These are phyloP conservation scores for Epichloe gansuensis DNA, from an alignment of 2,329 filamentous ascomycete genomes.

Conservation along the genomic window DNA sequence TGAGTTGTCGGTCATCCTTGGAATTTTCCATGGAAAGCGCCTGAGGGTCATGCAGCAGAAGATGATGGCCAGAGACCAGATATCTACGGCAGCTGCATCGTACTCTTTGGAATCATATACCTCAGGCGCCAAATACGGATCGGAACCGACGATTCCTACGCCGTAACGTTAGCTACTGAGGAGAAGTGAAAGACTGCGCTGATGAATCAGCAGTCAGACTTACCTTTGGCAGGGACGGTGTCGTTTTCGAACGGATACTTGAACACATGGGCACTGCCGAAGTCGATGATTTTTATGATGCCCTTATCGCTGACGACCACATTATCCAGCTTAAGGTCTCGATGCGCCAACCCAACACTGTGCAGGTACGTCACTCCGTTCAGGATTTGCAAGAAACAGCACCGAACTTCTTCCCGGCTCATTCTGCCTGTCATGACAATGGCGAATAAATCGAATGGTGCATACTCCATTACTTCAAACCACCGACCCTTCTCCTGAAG, in stretches of 20 bases:
- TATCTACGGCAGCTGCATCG: conserved; percentile 84
- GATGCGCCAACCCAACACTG: conserved; percentile 85
- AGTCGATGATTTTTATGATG: conserved; percentile 99
- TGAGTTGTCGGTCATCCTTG: conserved; percentile 80
- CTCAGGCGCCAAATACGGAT: conserved; percentile 92
- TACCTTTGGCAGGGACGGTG: conserved; percentile 26
- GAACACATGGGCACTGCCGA: conserved; percentile 94
- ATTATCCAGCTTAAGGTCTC: conserved; percentile 93
- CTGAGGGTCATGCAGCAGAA: conserved; percentile 97
- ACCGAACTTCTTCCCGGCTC: conserved; percentile 79
- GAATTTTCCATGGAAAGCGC: conserved; percentile 94
- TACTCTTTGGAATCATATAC: conserved; percentile 92
- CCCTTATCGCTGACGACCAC: conserved; percentile 92
- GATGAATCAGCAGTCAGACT: conserved; percentile 1
- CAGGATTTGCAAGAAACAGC: conserved; percentile 85
- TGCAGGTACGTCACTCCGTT: conserved; percentile 92
- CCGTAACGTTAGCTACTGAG: conserved; percentile 7
- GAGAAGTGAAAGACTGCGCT: not conserved
- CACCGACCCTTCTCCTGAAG: conserved; percentile 87
- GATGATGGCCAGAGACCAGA: conserved; percentile 97
- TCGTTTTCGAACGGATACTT: conserved; percentile 90
- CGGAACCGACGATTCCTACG: conserved; percentile 58
- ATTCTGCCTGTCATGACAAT: conserved; percentile 99
- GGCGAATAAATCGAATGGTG: conserved; percentile 88
- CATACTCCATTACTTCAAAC: conserved; percentile 99